These are phyloP conservation scores for Hyphodiscus hymeniophilus DNA, from an alignment of 495 filamentous ascomycete species.

Conservation along the genomic window DNA sequence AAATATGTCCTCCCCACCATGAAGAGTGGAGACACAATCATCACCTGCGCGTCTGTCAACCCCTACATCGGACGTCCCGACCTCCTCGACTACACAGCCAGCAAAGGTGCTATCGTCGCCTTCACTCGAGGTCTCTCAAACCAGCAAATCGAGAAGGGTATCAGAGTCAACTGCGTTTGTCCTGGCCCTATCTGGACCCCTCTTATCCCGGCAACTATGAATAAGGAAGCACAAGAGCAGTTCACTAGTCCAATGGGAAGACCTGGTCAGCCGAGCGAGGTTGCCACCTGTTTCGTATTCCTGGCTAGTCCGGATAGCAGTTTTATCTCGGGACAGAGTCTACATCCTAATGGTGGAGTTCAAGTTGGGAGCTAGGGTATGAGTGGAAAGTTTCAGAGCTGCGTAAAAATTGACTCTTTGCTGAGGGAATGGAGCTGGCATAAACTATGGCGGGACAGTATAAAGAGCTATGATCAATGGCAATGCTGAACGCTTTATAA, in stretches of 20 bases:
- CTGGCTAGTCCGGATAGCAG: conserved; percentile 68
- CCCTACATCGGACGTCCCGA: conserved; percentile 76
- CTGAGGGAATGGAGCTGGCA: too few relatives aligned
- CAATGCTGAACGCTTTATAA: too few relatives aligned
- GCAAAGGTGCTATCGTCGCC: conserved; percentile 74
- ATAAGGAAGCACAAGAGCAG: conserved; percentile 54
- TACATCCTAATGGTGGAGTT: conserved; percentile 61
- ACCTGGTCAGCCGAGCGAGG: conserved; percentile 69
- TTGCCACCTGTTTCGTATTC: conserved; percentile 82
- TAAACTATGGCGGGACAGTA: too few relatives aligned
- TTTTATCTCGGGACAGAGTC: conserved; percentile 49
- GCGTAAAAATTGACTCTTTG: too few relatives aligned
- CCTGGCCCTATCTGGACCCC: conserved; percentile 85
- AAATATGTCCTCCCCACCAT: conserved; percentile 75
- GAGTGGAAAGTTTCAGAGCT: too few relatives aligned
- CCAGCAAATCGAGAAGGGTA: conserved; percentile 62
- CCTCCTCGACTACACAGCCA: conserved; percentile 78
- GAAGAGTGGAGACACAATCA: conserved; percentile 67
- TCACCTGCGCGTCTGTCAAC: conserved; percentile 78
- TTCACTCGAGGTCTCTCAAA: conserved; percentile 76
- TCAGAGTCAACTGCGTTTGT: conserved; percentile 73
- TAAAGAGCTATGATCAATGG: too few relatives aligned
- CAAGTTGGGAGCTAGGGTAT: conserved; percentile 11
- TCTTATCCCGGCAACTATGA: conserved; percentile 74
- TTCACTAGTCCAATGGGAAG: conserved; percentile 76